phyloP scores from a whole-genome alignment of 2,329 filamentous ascomycete genomes.

The Exophiala phaeomuriformis region DNA sequence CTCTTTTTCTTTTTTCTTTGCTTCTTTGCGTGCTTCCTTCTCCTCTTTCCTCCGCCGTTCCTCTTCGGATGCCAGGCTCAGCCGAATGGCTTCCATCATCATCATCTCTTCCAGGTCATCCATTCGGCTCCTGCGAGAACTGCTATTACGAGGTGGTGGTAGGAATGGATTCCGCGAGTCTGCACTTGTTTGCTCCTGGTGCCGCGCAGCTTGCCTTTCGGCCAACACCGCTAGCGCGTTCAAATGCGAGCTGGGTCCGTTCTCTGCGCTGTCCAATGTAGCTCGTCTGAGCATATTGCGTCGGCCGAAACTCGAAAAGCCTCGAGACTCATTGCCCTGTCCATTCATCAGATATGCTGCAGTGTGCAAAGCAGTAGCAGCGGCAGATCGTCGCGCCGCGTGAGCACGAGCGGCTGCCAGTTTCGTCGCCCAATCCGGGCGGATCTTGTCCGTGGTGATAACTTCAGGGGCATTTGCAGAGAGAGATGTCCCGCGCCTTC shows the following conservation, averaged over 20 bases:
- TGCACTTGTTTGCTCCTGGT: slow-evolving; percentile 30
- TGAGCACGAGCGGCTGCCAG: slow-evolving; percentile 77
- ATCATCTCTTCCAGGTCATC: slow-evolving; percentile 96
- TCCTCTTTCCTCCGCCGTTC: slow-evolving; percentile 81
- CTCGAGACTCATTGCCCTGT: slow-evolving; percentile 38
- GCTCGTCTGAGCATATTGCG: slow-evolving; percentile 43
- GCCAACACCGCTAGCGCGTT: slow-evolving; percentile 43
- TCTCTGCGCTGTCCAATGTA: slow-evolving; percentile 32
- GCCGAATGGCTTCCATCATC: slow-evolving; percentile 91
- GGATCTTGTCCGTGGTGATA: slow-evolving; percentile 83
- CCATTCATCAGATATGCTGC: slow-evolving; percentile 74
- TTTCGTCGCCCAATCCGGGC: slow-evolving; percentile 92
- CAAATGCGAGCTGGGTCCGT: slow-evolving; percentile 33
- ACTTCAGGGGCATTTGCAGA: slow-evolving; percentile 79
- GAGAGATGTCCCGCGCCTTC: slow-evolving; percentile 60
- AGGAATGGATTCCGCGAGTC: slow-evolving; percentile 28
- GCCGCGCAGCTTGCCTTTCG: slow-evolving; percentile 36
- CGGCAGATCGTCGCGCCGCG: slow-evolving; percentile 76
- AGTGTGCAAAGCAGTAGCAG: slow-evolving; percentile 87
- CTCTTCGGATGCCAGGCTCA: slow-evolving; percentile 87
- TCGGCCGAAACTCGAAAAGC: slow-evolving; percentile 54
- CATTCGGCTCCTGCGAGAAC: slow-evolving; percentile 57
- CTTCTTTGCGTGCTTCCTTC: slow-evolving; percentile 71
- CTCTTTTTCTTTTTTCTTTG: slow-evolving; percentile 78
- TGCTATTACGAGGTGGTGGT: slow-evolving; percentile 41